A percentile compares a stretch with the other conserved stretches of the same genome.
Evolutionary conservation across 2,329 filamentous ascomycete species (phyloP).

Genomic region (Aspergillus pseudotamarii): DNA sequence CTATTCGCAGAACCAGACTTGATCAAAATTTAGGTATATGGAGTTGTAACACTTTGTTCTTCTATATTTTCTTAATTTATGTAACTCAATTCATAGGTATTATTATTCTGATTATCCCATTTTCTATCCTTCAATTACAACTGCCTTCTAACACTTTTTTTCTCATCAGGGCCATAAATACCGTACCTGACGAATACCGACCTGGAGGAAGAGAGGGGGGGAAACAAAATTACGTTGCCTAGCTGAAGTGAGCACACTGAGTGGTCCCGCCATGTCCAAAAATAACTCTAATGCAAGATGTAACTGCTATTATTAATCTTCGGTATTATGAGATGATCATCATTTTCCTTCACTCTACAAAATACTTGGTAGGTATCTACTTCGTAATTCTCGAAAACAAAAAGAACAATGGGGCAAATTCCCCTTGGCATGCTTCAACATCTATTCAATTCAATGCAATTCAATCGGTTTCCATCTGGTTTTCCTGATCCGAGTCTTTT

Average conservation of each 20-base stretch:
- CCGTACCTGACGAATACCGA: neutral
- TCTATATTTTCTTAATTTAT: neutral
- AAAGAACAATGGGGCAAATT: constrained; percentile 10
- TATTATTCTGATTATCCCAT: no score
- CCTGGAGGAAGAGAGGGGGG: neutral
- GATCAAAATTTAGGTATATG: neutral
- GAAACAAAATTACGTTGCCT: neutral
- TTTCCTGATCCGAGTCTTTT: constrained; percentile 53
- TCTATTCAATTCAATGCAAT: neutral
- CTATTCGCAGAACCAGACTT: constrained; percentile 4
- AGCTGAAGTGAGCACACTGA: neutral
- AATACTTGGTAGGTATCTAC: neutral
- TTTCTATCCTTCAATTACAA: no score
- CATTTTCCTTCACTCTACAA: neutral
- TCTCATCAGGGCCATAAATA: neutral
- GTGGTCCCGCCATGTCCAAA: neutral
- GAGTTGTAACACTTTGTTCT: neutral
- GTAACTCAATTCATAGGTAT: no score
- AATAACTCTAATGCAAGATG: constrained; percentile 3
- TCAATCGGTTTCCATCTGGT: constrained; percentile 50
- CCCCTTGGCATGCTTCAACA: neutral
- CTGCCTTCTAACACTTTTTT: no score
- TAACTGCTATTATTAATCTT: neutral
- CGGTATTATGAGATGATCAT: neutral
- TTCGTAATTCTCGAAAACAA: neutral